Evolutionary conservation across 495 filamentous ascomycete genomes (phyloP), one percentile per base, ranked within the genome.

Genomic region (Xylaria curta): DNA sequence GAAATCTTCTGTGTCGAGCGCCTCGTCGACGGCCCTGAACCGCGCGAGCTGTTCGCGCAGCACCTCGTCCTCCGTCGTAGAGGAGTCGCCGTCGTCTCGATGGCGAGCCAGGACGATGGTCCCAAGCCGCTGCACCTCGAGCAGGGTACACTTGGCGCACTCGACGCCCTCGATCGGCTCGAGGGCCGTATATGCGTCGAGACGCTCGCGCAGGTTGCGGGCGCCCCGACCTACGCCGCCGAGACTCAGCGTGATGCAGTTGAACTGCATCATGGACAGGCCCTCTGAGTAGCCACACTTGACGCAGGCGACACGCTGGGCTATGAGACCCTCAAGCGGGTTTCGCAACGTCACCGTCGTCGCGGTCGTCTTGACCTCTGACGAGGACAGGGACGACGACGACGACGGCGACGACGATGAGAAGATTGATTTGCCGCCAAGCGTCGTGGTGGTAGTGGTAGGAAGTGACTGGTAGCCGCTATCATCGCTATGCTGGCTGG

Each of bases 291-390:
- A 92, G 15, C 94, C 93, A 78, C 97, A 99, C 36, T 83, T 81
- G 66, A 92, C 91, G 78, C 97, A 99, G 0, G 92, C 93, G 4
- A 98, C 95, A 40, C 96, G 85, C 79, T 98, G 95, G 0, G 94
- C 96, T 28, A 94, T 84, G 17, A 97, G 81, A 0, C 97, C 97
- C 78, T 98, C 94, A 1, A 99, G 83, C 2, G 97, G 97, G 74
- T 85, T 86, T 38, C 36, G 7, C 28, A 31, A 31, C 0, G 8
- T 38, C 36, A 38, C 36, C 56, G 83, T 78, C 13, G 75, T 31
- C 28, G 28, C 28, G 28, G 28, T 71, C 64, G 69, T 31, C 19
- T 66, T 75, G n/a, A 67, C 46, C 7, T 80, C 77, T 4, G 68
- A 66, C n/a, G 6, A 36, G 4, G 33, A 36, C 33, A 6, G 7